Conservation (phyloP, 805 yeast genomes). For the Saccharomycopsis olivae region DNA sequence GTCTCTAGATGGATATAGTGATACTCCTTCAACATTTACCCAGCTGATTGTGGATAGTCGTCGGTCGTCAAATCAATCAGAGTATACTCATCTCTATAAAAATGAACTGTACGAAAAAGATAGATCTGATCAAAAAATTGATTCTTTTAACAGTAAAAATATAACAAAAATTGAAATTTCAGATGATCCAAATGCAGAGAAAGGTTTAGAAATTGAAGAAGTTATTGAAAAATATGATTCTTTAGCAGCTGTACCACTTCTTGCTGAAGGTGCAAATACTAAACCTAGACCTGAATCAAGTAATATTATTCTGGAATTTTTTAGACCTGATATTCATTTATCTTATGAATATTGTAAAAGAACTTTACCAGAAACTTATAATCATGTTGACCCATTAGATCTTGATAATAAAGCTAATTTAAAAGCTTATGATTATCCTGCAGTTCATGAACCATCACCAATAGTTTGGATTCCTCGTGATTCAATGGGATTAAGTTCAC, state of each 20-base stretch:
- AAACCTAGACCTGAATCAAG: constrained; percentile 18
- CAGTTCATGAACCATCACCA: constrained; percentile 57
- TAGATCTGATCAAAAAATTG: constrained; percentile 4
- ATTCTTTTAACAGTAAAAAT: too few relatives aligned
- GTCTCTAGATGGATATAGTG: constrained; percentile 60
- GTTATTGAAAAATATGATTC: constrained; percentile 8
- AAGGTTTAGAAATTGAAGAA: neutral
- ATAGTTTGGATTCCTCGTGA: constrained; percentile 90
- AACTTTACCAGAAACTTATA: constrained; percentile 49
- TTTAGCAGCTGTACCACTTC: constrained; percentile 38
- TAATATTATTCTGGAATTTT: constrained; percentile 31
- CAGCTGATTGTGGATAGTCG: neutral
- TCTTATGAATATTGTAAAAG: constrained; percentile 38
- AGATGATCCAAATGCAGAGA: neutral
- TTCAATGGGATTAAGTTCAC: constrained; percentile 67
- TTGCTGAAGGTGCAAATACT: constrained; percentile 54
- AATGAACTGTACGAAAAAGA: constrained; percentile 1
- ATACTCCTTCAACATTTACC: constrained; percentile 39
- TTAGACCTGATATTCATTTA: constrained; percentile 45
- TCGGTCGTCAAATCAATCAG: neutral
- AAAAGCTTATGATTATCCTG: constrained; percentile 72
- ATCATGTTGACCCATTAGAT: constrained; percentile 37
- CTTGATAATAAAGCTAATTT: constrained; percentile 34
- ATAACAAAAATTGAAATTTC: neutral
- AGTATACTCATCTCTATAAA: neutral